Evolutionary conservation across 768 basidiomycete genomes (phyloP).

Genomic region (Tricholoma sp.): DNA sequence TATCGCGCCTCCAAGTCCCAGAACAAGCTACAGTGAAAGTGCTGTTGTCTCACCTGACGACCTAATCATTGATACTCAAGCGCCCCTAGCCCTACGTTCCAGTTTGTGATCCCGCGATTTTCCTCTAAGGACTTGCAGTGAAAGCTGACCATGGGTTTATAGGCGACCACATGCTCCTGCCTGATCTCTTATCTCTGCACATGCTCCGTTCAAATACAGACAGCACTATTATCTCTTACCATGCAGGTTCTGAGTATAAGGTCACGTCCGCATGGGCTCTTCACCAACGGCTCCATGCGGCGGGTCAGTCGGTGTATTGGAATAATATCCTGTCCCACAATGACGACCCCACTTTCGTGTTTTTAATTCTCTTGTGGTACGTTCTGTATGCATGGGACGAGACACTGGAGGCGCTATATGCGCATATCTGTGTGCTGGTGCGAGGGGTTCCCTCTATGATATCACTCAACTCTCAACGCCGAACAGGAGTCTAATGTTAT

Average conservation of each 20-base stretch:
- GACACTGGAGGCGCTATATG: slow-evolving; percentile 45
- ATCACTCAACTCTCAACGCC: background rate
- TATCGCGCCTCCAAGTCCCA: slow-evolving; percentile 17
- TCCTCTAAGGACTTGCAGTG: background rate
- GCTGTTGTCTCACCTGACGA: slow-evolving; percentile 14
- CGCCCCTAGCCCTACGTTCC: slow-evolving; percentile 36
- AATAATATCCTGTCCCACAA: slow-evolving; percentile 33
- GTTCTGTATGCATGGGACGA: slow-evolving; percentile 61
- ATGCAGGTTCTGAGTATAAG: slow-evolving; percentile 27
- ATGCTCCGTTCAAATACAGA: slow-evolving; percentile 38
- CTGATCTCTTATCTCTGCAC: slow-evolving; percentile 51
- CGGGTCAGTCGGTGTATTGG: slow-evolving; percentile 43
- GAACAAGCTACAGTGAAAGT: slow-evolving; percentile 11
- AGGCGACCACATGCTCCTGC: slow-evolving; percentile 30
- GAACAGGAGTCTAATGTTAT: slow-evolving; percentile 43
- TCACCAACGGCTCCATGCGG: slow-evolving; percentile 30
- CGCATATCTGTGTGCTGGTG: slow-evolving; percentile 44
- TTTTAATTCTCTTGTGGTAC: slow-evolving; percentile 53
- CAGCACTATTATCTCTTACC: slow-evolving; percentile 42
- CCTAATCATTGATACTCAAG: slow-evolving; percentile 47
- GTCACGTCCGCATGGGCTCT: slow-evolving; percentile 31
- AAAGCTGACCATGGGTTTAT: background rate
- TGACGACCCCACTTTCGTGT: slow-evolving; percentile 50
- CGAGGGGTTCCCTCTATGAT: slow-evolving; percentile 13
- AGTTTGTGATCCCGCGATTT: slow-evolving; percentile 20